Evolutionary conservation across 768 basidiomycete species (phyloP).

Genomic region (Boletus vinaceobasis): DNA sequence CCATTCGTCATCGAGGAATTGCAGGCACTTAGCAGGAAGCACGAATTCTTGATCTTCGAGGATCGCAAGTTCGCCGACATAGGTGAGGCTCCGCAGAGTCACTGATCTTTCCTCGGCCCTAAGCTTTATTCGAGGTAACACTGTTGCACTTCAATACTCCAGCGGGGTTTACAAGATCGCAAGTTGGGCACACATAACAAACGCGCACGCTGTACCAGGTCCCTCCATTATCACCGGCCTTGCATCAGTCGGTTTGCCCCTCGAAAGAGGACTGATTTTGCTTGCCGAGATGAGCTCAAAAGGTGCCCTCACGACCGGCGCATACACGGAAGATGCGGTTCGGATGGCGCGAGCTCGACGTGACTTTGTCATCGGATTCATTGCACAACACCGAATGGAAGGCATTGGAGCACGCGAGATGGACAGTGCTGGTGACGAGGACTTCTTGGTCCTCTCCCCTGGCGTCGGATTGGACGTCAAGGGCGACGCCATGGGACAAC

Average conservation of each 20-base stretch:
- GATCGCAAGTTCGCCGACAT: conserved; percentile 99
- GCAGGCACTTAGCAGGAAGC: conserved; percentile 64
- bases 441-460: conserved; percentile 89
- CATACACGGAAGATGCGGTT: conserved; percentile 82
- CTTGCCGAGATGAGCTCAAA: conserved; percentile 96
- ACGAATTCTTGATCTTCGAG: conserved; percentile 96
- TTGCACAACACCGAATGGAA: conserved; percentile 86
- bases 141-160: conserved; percentile 92
- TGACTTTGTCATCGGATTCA: conserved; percentile 94
- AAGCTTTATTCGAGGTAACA: conserved; percentile 68
- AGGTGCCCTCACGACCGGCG: conserved; percentile 78
- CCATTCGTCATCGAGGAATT: conserved; percentile 64
- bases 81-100: conserved; percentile 46
- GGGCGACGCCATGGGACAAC: conserved; percentile 90
- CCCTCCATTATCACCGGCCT: conserved; percentile 92
- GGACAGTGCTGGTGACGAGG: conserved; percentile 47
- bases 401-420: conserved; percentile 42
- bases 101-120: background rate
- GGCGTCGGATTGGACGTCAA: conserved; percentile 81
- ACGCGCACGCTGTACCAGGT: conserved; percentile 96
- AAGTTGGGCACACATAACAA: conserved; percentile 94
- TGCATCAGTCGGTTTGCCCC: conserved; percentile 77
- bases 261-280: conserved; percentile 80
- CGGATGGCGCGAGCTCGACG: conserved; percentile 80
- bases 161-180: conserved; percentile 91